phyloP scores from a whole-genome alignment of 305 asterid species.

The Fraxinus xanthoxyloides region DNA sequence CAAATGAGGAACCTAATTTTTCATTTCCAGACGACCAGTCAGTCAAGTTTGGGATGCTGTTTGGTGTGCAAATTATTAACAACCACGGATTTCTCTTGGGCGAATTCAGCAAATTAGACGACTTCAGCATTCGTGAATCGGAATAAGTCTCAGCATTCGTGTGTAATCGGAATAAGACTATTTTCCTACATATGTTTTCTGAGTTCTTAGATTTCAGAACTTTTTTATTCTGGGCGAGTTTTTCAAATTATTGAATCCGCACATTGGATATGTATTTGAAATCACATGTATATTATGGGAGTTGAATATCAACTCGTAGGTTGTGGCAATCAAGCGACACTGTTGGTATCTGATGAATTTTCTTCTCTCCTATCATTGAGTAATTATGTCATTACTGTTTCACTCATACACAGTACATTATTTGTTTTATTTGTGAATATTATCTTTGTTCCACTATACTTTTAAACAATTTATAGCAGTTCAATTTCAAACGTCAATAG shows the following conservation, averaged over 20 bases:
- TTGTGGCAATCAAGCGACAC: not conserved
- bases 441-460: not conserved
- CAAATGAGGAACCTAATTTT: not conserved
- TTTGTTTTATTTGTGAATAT: not conserved
- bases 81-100: slow-evolving; percentile 39
- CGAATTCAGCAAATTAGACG: slow-evolving; percentile 42
- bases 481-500: not conserved
- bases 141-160: slow-evolving; percentile 8
- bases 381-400: not conserved
- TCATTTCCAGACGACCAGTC: not conserved
- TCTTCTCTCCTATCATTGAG: not conserved
- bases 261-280: not conserved
- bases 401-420: not conserved
- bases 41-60: slow-evolving; percentile 17
- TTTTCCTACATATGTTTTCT: not conserved
- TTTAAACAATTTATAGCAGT: not conserved
- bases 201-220: not conserved
- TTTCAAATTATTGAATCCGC: not conserved
- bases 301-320: not conserved
- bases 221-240: not conserved
- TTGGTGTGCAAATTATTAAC: slow-evolving; percentile 39
- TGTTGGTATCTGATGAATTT: not conserved
- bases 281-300: not conserved
- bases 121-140: slow-evolving; percentile 27
- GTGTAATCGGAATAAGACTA: not conserved